Evolutionary conservation across 495 filamentous ascomycete species (phyloP), one percentile per base, ranked within the genome.

Genomic region (Cercophora newfieldiana): DNA sequence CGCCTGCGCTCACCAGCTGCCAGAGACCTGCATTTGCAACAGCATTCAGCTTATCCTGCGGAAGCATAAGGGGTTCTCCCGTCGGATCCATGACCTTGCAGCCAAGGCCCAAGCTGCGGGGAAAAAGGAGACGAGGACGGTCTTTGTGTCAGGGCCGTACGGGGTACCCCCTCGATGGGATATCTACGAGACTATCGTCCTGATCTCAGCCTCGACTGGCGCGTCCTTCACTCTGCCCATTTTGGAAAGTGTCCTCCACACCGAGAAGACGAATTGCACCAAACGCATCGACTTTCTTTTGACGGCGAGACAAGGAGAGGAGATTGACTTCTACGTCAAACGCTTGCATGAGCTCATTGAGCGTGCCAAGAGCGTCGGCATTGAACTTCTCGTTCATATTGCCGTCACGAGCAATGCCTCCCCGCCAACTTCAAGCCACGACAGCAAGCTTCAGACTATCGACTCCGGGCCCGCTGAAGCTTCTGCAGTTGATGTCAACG

Each of bases 1-100:
- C 63, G 84, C 88, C 25, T 82, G 79, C 47, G 74, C 79, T 3
- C 81, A 80, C 58, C 76, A 77, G 64, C 56, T 78, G 24, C 74
- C 78, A 1, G 75, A 76, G 21, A 80, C 76, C 7, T 84, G 81
- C 63, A 79, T 79, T 68, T 85, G 81, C 77, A 83, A 85, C 67
- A 82, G 81, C 71, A 81, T 95, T 66, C 90, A 93, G 66, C 86
- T 96, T 44, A 80, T 92, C 21, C 81, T 95, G 10, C 87, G 89
- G 53, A 85, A 89, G 1, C 87, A 92, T 66, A 79, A 80, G 44
- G 92, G 92, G 3, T 89, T 90, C 53, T 94, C 92, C 0, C 81
- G 79, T 37, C 81, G 86, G 0, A 83, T 95, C 55, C 87, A 89
- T 75, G 72, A 80, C 1, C 85, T 85, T 65, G 90, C 92, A 0